Evolutionary conservation across 495 filamentous ascomycete genomes (phyloP).

Genomic region (Trichoderma orchidacearum): DNA sequence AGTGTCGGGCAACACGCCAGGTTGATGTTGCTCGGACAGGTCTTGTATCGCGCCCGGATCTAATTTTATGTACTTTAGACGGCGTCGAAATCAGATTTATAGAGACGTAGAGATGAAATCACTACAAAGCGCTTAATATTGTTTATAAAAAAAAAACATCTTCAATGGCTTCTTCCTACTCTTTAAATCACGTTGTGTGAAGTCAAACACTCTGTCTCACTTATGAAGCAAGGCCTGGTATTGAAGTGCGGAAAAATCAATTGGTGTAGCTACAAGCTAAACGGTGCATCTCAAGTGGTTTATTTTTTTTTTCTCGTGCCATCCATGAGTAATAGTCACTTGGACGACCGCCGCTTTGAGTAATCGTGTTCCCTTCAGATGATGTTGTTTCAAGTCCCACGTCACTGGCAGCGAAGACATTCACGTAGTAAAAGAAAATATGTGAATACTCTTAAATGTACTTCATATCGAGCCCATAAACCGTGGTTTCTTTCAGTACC

Average conservation of each 20-base stretch:
- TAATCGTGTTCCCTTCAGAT: background rate
- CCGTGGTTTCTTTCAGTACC: slow-evolving; percentile 1
- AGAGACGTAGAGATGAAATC: slow-evolving; percentile 3
- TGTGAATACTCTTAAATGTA: background rate
- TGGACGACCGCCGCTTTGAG: background rate
- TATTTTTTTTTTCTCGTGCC: background rate
- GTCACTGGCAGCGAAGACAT: background rate
- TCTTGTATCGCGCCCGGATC: background rate
- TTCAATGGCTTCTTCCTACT: too few species aligned
- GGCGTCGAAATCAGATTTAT: background rate
- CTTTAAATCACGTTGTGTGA: too few species aligned
- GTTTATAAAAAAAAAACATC: background rate
- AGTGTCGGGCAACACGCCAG: background rate
- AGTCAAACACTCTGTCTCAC: too few species aligned
- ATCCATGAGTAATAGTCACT: background rate
- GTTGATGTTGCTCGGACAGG: background rate
- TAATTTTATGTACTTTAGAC: slow-evolving; percentile 2
- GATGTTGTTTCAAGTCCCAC: background rate
- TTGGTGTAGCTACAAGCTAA: background rate
- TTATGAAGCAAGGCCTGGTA: too few species aligned
- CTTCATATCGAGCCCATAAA: slow-evolving; percentile 6
- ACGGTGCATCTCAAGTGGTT: background rate
- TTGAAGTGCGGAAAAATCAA: background rate
- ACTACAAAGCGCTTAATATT: background rate
- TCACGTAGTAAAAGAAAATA: background rate